phyloP scores from a whole-genome alignment of 1,284 basidiomycete genomes.

The Psilocybe mexicana region DNA sequence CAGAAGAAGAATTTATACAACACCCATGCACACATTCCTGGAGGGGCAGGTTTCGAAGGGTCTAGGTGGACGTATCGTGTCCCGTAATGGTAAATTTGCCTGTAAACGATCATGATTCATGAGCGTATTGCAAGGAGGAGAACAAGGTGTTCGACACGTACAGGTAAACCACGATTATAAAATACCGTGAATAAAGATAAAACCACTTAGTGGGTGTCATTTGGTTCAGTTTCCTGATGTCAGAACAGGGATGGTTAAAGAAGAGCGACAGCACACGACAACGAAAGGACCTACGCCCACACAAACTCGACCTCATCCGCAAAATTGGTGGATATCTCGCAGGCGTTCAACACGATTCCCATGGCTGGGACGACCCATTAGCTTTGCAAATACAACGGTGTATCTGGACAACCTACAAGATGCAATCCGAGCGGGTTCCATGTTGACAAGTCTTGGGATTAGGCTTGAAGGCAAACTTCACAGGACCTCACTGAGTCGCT shows the following conservation, averaged over 20 bases:
- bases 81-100: conserved; percentile 1
- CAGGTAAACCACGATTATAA: conserved; percentile 8
- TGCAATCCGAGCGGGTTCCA: conserved; percentile 6
- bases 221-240: conserved; percentile 2
- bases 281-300: conserved; percentile 6
- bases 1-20: conserved; percentile 8
- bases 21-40: conserved; percentile 3
- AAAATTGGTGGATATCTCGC: conserved; percentile 8
- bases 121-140: not conserved
- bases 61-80: not conserved
- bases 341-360: conserved; percentile 4
- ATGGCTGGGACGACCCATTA: not conserved
- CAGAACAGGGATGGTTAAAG: not conserved
- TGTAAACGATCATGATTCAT: not conserved
- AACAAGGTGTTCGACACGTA: not conserved
- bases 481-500: not conserved
- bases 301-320: conserved; percentile 11
- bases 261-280: not conserved
- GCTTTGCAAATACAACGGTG: not conserved
- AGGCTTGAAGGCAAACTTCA: not conserved
- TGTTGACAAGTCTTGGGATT: not conserved
- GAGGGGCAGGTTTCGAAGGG: not conserved
- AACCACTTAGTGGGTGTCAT: conserved; percentile 4
- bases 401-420: not conserved
- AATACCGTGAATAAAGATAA: conserved; percentile 14